Evolutionary conservation across 345 rosid genomes (phyloP), one percentile per base, ranked within the genome.

Genomic region (Moricandia arvensis): DNA sequence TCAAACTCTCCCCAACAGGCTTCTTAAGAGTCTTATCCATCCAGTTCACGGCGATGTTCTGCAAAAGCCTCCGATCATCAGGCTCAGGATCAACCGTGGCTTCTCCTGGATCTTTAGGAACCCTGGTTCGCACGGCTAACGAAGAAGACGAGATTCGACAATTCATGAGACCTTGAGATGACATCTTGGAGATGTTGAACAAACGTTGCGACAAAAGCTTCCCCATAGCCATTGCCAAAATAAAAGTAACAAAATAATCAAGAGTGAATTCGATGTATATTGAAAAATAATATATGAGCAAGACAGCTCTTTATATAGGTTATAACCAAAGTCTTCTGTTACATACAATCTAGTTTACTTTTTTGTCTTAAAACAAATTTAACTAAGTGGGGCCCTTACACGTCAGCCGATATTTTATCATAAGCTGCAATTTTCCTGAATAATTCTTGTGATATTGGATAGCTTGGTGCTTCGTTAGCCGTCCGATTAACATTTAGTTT

Each of bases 171-270:
- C 79, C 58, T 49, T 74, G 79, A 0, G 79, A 63, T 7, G 91
- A 80, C 67, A 71, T 69, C 76, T 79, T 92, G 24, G 96, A 81
- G 21, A 85, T 71, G 59, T 71, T 85, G 31, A 88, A 81, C 76
- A 89, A 82, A 31, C 87, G 89, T 71, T 85, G 86, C 17, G 93
- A 83, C 7, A 93, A 75, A 53, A 83, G 38, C 84, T 83, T 90
- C 83, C 72, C 87, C 59, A 84, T 81, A 85, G 87, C 86, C 96
- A 93, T 95, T 70, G 77, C 60, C 21, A 33, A 7, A 38, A 30
- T 5, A 45, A 13, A 26, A 3, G 43, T 5, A 43, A 51, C 15
- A 3, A 17, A 27, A 34, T 43, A 43, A 43, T 43, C 49, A 5
- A 45, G 53, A 47, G 53, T 18, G 8, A 68, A 71, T 31, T 45